phyloP scores from a whole-genome alignment of 495 filamentous ascomycete species.

The Pyrenula aspistea region DNA sequence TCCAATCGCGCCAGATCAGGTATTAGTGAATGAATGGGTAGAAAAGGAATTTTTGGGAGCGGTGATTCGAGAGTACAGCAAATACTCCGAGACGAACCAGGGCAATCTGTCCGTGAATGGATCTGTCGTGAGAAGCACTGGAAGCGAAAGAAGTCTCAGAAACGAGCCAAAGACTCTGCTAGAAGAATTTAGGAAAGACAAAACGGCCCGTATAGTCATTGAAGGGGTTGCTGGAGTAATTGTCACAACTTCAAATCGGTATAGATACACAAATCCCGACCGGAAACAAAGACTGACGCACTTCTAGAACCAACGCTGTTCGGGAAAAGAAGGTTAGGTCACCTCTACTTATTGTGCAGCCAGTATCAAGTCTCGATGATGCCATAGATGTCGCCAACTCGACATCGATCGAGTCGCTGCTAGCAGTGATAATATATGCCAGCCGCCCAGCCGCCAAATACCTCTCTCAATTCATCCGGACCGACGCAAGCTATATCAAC shows the following conservation, averaged over 20 bases:
- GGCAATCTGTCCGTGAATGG: slow-evolving; percentile 7
- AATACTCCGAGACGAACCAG: slow-evolving; percentile 12
- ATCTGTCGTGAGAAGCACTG: slow-evolving; percentile 14
- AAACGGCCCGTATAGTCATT: slow-evolving; percentile 20
- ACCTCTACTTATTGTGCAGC: slow-evolving; percentile 23
- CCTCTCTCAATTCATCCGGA: slow-evolving; percentile 35
- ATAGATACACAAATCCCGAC: too few species aligned
- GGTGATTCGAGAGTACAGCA: slow-evolving; percentile 21
- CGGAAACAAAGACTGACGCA: too few species aligned
- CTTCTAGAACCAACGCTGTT: slow-evolving; percentile 11
- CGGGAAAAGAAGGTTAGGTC: slow-evolving; percentile 17
- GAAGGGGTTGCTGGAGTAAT: slow-evolving; percentile 10
- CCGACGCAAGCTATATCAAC: slow-evolving; percentile 34
- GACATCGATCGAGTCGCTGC: slow-evolving; percentile 17
- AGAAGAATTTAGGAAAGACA: slow-evolving; percentile 17
- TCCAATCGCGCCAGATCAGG: slow-evolving; percentile 39
- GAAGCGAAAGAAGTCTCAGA: too few species aligned
- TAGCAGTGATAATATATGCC: slow-evolving; percentile 39
- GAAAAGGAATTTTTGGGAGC: slow-evolving; percentile 37
- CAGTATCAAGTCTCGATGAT: slow-evolving; percentile 29
- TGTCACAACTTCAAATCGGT: too few species aligned
- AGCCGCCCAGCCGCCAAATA: slow-evolving; percentile 34
- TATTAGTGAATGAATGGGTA: slow-evolving; percentile 43
- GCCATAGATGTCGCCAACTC: slow-evolving; percentile 27
- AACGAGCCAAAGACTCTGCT: too few species aligned